Percentiles rank a stretch among this genome's conserved stretches.
phyloP scores from a whole-genome alignment of 805 yeast genomes.

The Ogataea saltuana region DNA sequence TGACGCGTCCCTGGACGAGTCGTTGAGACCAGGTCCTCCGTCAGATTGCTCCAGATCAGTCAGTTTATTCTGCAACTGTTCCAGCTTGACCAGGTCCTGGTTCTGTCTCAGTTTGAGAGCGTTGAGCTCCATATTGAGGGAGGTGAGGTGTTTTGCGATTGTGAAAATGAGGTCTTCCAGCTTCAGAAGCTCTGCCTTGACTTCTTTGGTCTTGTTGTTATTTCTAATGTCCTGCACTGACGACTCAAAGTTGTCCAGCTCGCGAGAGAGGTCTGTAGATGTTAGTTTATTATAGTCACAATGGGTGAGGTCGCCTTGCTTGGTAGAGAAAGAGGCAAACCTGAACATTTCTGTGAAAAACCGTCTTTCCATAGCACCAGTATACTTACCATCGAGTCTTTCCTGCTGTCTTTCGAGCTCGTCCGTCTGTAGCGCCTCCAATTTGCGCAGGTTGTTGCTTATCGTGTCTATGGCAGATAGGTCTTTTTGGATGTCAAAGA shows the following conservation, averaged over 20 bases:
- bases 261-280: conserved; percentile 18
- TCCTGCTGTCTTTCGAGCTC: conserved; percentile 17
- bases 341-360: too few relatives aligned
- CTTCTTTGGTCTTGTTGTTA: conserved; percentile 34
- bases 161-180: conserved; percentile 49
- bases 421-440: conserved; percentile 17
- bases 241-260: conserved; percentile 20
- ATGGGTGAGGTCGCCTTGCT: too few relatives aligned
- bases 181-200: conserved; percentile 34
- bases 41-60: conserved; percentile 20
- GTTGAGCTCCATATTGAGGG: conserved; percentile 46
- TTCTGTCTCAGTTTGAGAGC: conserved; percentile 41
- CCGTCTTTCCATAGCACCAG: background rate
- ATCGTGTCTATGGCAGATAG: conserved; percentile 22
- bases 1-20: conserved; percentile 26
- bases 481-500: conserved; percentile 22
- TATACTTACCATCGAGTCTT: conserved; percentile 17
- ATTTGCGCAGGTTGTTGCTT: conserved; percentile 19
- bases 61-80: conserved; percentile 34
- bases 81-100: conserved; percentile 39
- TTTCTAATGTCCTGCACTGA: conserved; percentile 29
- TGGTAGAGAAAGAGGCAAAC: too few relatives aligned
- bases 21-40: conserved; percentile 9
- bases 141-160: conserved; percentile 53
- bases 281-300: too few relatives aligned